Conservation (phyloP, 176 grass and related monocot genomes). For the Saccharum officinarum region DNA sequence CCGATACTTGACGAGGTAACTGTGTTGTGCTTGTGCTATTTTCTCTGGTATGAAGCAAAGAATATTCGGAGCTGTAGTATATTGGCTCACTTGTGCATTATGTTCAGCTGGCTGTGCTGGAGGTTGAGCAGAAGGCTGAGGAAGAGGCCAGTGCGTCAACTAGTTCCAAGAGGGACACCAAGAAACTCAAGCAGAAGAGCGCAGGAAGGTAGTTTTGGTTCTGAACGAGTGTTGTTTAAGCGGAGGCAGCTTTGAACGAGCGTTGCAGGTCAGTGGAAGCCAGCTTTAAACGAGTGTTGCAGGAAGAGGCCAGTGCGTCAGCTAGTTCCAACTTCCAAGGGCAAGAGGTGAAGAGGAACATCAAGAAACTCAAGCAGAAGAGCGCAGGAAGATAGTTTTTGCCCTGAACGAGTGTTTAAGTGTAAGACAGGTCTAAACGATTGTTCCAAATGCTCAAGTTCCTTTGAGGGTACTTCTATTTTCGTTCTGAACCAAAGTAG, state of each 20-base stretch:
- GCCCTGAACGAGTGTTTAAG: background rate
- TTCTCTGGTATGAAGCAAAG: background rate
- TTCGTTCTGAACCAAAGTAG: background rate
- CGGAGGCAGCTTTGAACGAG: background rate
- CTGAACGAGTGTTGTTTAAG: background rate
- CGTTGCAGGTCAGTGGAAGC: background rate
- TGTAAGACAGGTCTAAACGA: background rate
- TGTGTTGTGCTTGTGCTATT: background rate
- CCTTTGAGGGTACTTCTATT: background rate
- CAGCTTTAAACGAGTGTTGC: background rate
- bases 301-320: conserved; percentile 60
- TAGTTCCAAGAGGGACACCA: conserved; percentile 65
- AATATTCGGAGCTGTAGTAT: background rate
- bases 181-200: conserved; percentile 71
- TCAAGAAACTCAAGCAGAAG: conserved; percentile 69
- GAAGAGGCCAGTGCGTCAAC: conserved; percentile 67
- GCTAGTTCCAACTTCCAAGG: conserved; percentile 63
- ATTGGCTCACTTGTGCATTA: background rate
- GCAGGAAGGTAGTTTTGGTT: conserved; percentile 45
- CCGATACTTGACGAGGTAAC: conserved; percentile 95
- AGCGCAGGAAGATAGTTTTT: conserved; percentile 46
- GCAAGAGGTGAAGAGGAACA: conserved; percentile 4
- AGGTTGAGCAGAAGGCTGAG: conserved; percentile 90
- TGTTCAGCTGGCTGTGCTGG: conserved; percentile 80
- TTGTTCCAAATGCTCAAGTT: background rate